These are phyloP conservation scores for Dimargaris cristalligena DNA, from an alignment of 192 early-diverging fungal species.

Conservation along the genomic window DNA sequence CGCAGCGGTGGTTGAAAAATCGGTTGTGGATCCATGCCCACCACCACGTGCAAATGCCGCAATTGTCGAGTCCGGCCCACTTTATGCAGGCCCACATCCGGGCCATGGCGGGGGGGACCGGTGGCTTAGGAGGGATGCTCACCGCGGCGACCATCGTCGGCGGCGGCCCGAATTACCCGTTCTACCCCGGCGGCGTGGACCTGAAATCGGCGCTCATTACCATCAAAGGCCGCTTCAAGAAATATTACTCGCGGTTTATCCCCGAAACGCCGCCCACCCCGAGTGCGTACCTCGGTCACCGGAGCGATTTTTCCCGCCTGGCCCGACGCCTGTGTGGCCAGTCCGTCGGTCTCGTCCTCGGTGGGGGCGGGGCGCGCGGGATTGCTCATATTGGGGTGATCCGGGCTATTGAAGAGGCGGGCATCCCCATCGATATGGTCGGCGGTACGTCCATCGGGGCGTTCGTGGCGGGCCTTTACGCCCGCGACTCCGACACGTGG, in stretches of 20 bases:
- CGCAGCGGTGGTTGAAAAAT: conserved; percentile 82
- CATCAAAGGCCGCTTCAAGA: conserved; percentile 45
- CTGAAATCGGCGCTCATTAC: conserved; percentile 27
- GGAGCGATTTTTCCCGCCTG: conserved; percentile 53
- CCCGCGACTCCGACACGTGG: conserved; percentile 73
- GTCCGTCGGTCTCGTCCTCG: conserved; percentile 83
- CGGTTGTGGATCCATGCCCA: conserved; percentile 91
- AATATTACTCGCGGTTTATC: conserved; percentile 40
- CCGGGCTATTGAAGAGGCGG: conserved; percentile 87
- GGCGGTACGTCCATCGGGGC: conserved; percentile 95
- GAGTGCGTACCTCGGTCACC: conserved; percentile 24
- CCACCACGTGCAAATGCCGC: conserved; percentile 88
- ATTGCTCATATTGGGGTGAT: conserved; percentile 86
- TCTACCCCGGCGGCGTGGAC: neutral
- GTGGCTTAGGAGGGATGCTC: too few species aligned
- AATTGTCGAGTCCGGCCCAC: conserved; percentile 19
- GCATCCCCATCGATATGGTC: conserved; percentile 93
- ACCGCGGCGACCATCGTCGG: neutral
- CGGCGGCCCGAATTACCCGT: neutral
- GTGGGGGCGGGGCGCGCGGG: conserved; percentile 94
- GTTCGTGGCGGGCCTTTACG: conserved; percentile 91
- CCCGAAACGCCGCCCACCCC: conserved; percentile 17
- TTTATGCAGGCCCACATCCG: too few species aligned
- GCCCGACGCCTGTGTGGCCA: conserved; percentile 82
- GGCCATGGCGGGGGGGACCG: too few species aligned